Evolutionary conservation across 2,329 filamentous ascomycete species (phyloP), one percentile per base, ranked within the genome.

Genomic region (Alternaria novae-zelandiae): DNA sequence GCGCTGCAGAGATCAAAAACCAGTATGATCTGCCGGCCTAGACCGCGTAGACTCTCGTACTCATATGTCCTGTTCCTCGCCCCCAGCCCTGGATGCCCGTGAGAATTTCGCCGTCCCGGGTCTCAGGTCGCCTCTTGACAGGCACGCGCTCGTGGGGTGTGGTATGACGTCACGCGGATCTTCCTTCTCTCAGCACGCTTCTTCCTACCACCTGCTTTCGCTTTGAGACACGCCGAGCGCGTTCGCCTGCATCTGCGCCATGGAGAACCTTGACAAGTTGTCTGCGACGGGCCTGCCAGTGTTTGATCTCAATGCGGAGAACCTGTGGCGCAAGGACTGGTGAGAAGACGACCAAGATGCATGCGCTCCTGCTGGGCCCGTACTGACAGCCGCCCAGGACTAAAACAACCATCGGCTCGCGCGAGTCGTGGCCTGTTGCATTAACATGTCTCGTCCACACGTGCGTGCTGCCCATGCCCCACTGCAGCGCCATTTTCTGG

Each of bases 401-500:
- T 15, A 47, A 72, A 43, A 73, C 76, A 10, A 17, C 70, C 4
- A 59, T 82, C 5, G 81, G 81, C 2, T 60, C 70, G 7, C 75
- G 74, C 25, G 64, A 77, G 2, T 60, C 67, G 21, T 83, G 82
- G 82, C 74, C 80, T 0, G n/a, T 62, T 4, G 46, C 76, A 2
- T 73, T 79, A 32, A 69, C 59, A 54, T 73, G 69, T 51, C 74
- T 79, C 50, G 72, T 78, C 50, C 72, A 74, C 63, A 70, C 73
- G 13, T 82, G 80, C 26, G 65, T 83, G 17, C 71, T 80, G 17
- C 78, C 81, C 12, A 76, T 84, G 53, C 72, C 78, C 11, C 81
- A 83, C 62, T 79, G 80, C 11, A 70, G 80, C 4, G 81, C 80
- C 45, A 73, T 84, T 21, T 82, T 82, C 66, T 83, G 82, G 81